Conservation (phyloP, 1,284 basidiomycete genomes). For the Cryptococcus hybrid region DNA sequence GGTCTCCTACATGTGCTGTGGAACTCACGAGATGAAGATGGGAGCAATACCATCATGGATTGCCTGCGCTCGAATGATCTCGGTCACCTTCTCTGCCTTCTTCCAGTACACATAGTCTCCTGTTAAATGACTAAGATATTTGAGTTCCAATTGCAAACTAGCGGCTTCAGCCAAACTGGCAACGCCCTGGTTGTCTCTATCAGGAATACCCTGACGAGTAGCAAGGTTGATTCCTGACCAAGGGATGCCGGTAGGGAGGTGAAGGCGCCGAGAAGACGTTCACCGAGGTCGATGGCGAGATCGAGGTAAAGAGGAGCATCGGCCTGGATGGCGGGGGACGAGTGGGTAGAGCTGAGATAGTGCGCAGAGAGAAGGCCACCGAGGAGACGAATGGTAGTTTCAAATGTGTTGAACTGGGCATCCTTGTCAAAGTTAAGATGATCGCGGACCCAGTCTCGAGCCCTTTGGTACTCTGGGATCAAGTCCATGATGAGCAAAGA, state of each 20-base stretch:
- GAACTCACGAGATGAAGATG: slow-evolving; percentile 72
- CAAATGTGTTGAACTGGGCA: slow-evolving; percentile 84
- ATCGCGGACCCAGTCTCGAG: slow-evolving; percentile 72
- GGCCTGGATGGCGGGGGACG: slow-evolving; percentile 49
- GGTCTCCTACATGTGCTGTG: background rate
- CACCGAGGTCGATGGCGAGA: slow-evolving; percentile 74
- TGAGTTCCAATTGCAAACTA: slow-evolving; percentile 84
- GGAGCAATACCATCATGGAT: slow-evolving; percentile 72
- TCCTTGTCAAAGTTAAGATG: slow-evolving; percentile 74
- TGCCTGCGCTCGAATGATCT: slow-evolving; percentile 62
- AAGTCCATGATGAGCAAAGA: slow-evolving; percentile 84
- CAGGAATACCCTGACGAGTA: slow-evolving; percentile 62
- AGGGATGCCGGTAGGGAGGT: slow-evolving; percentile 78
- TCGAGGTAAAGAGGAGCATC: slow-evolving; percentile 67
- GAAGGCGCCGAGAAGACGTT: slow-evolving; percentile 82
- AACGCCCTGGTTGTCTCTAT: slow-evolving; percentile 63
- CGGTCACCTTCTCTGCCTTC: slow-evolving; percentile 77
- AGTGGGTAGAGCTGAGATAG: slow-evolving; percentile 56
- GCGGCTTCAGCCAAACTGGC: slow-evolving; percentile 81
- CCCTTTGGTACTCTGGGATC: slow-evolving; percentile 71
- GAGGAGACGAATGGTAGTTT: slow-evolving; percentile 79
- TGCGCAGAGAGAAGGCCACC: slow-evolving; percentile 82
- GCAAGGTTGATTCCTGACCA: slow-evolving; percentile 74
- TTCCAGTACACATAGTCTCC: slow-evolving; percentile 77
- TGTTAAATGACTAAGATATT: slow-evolving; percentile 79